phyloP scores from a whole-genome alignment of 306 rosid genomes.

The Medicago lupulina region DNA sequence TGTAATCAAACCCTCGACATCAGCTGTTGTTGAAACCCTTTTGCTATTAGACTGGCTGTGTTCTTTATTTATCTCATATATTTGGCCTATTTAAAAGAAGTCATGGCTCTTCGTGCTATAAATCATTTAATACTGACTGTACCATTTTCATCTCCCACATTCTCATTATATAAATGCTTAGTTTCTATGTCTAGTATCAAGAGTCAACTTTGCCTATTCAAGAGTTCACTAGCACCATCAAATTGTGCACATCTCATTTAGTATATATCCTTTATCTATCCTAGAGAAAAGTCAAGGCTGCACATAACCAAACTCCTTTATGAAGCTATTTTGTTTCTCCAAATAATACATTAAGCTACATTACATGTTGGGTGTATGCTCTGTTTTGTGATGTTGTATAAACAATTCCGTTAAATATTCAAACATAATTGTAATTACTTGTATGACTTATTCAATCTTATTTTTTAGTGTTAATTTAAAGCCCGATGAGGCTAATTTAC shows the following conservation, averaged over 20 bases:
- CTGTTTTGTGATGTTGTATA: too few relatives aligned
- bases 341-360: too few relatives aligned
- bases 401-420: too few relatives aligned
- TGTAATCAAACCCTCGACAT: neutral
- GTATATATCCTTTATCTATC: neutral
- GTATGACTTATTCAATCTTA: too few relatives aligned
- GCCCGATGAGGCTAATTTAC: neutral
- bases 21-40: neutral
- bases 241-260: neutral
- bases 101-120: neutral
- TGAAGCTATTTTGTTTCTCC: too few relatives aligned
- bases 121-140: neutral
- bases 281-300: too few relatives aligned
- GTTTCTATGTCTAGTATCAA: neutral
- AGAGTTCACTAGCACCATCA: neutral
- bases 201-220: neutral
- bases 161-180: neutral
- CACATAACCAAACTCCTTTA: too few relatives aligned
- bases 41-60: neutral
- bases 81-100: neutral
- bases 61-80: neutral
- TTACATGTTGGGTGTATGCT: too few relatives aligned
- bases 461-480: neutral
- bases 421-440: too few relatives aligned
- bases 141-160: neutral